Percentiles rank a stretch among this genome's conserved stretches.
Evolutionary conservation across 106 monocot species (phyloP).

Genomic region (Apostasia shenzhenica): DNA sequence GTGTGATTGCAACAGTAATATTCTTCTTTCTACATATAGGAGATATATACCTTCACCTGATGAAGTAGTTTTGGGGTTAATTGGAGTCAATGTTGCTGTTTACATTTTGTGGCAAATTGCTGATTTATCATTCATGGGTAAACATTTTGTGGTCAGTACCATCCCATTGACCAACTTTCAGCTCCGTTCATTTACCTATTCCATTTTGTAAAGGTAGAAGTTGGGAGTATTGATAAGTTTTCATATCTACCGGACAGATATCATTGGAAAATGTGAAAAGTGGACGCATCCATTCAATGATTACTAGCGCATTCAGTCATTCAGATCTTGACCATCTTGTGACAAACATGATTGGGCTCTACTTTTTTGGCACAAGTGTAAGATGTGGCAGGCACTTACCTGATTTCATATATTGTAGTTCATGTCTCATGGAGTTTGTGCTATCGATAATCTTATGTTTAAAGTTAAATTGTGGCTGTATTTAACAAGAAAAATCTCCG

Average conservation of each 20-base stretch:
- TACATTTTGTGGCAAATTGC: slow-evolving; percentile 69
- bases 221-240: not conserved
- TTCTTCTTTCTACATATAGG: slow-evolving; percentile 31
- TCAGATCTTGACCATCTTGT: slow-evolving; percentile 49
- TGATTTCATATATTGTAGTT: not conserved
- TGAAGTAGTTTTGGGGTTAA: slow-evolving; percentile 40
- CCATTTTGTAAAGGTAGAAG: not conserved
- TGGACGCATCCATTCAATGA: slow-evolving; percentile 69
- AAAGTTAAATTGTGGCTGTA: no score
- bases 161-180: not conserved
- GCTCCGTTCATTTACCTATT: not conserved
- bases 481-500: no score
- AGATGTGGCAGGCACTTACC: slow-evolving; percentile 1
- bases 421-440: no score
- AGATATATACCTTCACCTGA: slow-evolving; percentile 45
- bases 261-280: slow-evolving; percentile 74
- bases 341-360: slow-evolving; percentile 86
- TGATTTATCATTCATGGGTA: slow-evolving; percentile 68
- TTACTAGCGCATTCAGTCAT: slow-evolving; percentile 94
- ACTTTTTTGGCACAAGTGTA: slow-evolving; percentile 81
- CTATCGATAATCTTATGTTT: no score
- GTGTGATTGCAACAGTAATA: not conserved
- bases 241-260: slow-evolving; percentile 43
- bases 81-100: slow-evolving; percentile 78
- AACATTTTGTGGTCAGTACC: slow-evolving; percentile 59